Percentiles rank a stretch among this genome's conserved stretches.
phyloP scores from a whole-genome alignment of 805 yeast genomes.

The Cyberlindnera suaveolens region DNA sequence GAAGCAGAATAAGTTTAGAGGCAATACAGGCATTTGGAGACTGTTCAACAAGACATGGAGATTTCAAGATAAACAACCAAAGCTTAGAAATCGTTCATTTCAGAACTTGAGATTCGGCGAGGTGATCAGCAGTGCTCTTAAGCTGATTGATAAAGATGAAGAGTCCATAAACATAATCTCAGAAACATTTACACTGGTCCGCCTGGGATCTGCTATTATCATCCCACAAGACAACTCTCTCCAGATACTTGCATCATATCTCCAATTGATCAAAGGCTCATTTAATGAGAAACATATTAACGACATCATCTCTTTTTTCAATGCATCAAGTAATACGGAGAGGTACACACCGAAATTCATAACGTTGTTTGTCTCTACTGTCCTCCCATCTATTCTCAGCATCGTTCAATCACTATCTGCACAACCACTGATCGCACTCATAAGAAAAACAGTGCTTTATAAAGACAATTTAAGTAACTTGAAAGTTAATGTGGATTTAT shows the following conservation, averaged over 20 bases:
- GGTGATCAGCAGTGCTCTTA: slow-evolving; percentile 23
- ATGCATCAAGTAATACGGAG: slow-evolving; percentile 6
- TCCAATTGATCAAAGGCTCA: slow-evolving; percentile 13
- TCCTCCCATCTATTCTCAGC: slow-evolving; percentile 14
- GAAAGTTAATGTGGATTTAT: slow-evolving; percentile 25
- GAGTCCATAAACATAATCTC: slow-evolving; percentile 6
- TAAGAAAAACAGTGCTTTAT: slow-evolving; percentile 24
- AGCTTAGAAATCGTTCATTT: slow-evolving; percentile 34
- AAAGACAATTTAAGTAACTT: slow-evolving; percentile 22
- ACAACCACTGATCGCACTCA: slow-evolving; percentile 11
- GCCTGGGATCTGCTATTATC: slow-evolving; percentile 9
- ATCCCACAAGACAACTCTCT: slow-evolving; percentile 13
- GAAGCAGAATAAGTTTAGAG: slow-evolving; percentile 37
- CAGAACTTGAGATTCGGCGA: slow-evolving; percentile 38
- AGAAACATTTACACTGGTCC: slow-evolving; percentile 9
- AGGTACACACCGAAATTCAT: slow-evolving; percentile 16
- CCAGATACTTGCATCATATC: slow-evolving; percentile 15
- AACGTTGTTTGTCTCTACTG: slow-evolving; percentile 12
- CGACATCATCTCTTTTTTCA: slow-evolving; percentile 14
- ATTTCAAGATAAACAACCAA: slow-evolving; percentile 21
- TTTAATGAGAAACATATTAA: not conserved
- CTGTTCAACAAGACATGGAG: slow-evolving; percentile 39
- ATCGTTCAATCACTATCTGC: not conserved
- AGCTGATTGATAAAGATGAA: slow-evolving; percentile 2
- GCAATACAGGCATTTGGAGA: slow-evolving; percentile 41